Base-by-base conservation (phyloP, 2,329 filamentous ascomycete genomes). In the Tolypocladium amazonense region DNA sequence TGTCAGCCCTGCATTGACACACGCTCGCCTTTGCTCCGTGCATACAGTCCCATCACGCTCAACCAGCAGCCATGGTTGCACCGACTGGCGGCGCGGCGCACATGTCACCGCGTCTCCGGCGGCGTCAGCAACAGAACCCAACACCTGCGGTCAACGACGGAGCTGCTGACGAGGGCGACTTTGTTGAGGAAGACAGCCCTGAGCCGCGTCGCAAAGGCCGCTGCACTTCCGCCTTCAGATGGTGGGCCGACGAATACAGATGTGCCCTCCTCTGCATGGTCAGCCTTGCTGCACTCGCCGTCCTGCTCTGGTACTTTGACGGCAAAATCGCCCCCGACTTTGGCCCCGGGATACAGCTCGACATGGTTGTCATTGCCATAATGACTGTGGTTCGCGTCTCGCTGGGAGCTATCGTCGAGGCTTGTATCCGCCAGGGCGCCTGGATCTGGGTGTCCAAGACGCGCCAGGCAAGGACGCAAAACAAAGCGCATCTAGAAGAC, bases 401-500 rank as follows among this genome's bases (percentile, higher is more conserved):
- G 20, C 69, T 76, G 56, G 70, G 68, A 41, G 70, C 62, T 7
- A 69, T 75, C 14, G 67, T 75, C 45, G 72, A 75, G 59, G 67
- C 69, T 0, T 71, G 70, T 53, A 61, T 76, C 54, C 70, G 72
- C 59, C 73, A 76, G 62, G 71, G 67, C 15, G 73, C 73, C 9
- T 76, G 73, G 74, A 72, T 75, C 8, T 76, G 73, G 73, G 70
- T 75, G 0, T 72, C 72, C 4, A 69, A 72, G 33, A 67, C 69
- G 23, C 69, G 71, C n/a, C 70, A 72, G 60, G 54, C 59, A 18
- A 63, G 69, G 15, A 69, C 70, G 2, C 67, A 65, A 2, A 69
- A 68, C 7, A 66, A 68, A n/a, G 73, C 73, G 1, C 67, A 65
- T 14, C 60, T 76, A 6, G 69, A 71, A 33, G 73, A 75, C 61